Evolutionary conservation across 2,329 filamentous ascomycete genomes (phyloP).

Genomic region (Epichloe uncinata): DNA sequence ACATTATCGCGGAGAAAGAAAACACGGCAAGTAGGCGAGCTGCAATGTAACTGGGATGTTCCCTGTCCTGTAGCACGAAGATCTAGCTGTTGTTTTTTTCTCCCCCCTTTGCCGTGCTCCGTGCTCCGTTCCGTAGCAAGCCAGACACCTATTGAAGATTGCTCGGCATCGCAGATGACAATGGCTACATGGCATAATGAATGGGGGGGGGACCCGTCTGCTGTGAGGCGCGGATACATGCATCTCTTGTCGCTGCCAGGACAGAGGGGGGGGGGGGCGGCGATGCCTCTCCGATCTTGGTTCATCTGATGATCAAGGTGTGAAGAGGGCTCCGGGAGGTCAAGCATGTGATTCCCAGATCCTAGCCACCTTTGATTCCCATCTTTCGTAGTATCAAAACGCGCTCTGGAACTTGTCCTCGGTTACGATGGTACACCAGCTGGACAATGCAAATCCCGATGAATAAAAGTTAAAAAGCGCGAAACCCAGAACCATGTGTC

Average conservation of each 20-base stretch:
- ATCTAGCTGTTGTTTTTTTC: neutral
- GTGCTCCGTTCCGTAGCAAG: neutral
- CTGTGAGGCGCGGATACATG: neutral
- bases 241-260: neutral
- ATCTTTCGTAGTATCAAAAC: too few relatives aligned
- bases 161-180: neutral
- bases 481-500: too few relatives aligned
- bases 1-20: neutral
- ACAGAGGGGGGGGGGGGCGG: neutral
- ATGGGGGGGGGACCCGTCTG: neutral
- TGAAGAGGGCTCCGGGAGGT: too few relatives aligned
- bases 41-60: neutral
- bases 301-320: too few relatives aligned
- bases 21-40: neutral
- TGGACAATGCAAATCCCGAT: too few relatives aligned
- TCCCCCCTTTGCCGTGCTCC: too few relatives aligned
- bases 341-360: too few relatives aligned
- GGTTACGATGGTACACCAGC: too few relatives aligned
- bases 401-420: too few relatives aligned
- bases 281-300: too few relatives aligned
- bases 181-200: neutral
- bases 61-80: neutral
- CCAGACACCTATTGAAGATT: neutral
- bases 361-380: too few relatives aligned
- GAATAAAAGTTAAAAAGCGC: too few relatives aligned